A percentile compares a stretch with the other conserved stretches of the same genome.
Evolutionary conservation across 805 yeast species (phyloP).

Genomic region (Metschnikowia picachoensis): DNA sequence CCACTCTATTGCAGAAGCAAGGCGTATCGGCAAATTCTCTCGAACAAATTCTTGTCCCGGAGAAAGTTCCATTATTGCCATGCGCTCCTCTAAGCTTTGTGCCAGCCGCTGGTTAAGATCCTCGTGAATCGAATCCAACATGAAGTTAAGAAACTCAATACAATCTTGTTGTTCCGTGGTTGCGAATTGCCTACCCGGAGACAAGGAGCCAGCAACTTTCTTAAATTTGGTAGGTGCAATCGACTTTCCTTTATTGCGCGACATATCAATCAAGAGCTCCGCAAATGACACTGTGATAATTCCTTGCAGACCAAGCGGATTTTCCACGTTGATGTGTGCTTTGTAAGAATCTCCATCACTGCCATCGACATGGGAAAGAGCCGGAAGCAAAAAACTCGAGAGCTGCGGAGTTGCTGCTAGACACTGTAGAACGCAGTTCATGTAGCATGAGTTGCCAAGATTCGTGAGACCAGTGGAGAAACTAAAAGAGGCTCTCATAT

Average conservation of each 20-base stretch:
- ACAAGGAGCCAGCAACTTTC: conserved; percentile 60
- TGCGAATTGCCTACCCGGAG: conserved; percentile 54
- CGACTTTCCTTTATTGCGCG: conserved; percentile 41
- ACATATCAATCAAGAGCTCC: conserved; percentile 52
- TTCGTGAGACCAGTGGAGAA: conserved; percentile 67
- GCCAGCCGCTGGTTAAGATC: conserved; percentile 67
- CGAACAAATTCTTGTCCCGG: conserved; percentile 66
- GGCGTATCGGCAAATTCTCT: conserved; percentile 68
- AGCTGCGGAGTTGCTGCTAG: conserved; percentile 68
- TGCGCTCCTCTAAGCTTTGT: conserved; percentile 28
- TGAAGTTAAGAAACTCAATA: conserved; percentile 71
- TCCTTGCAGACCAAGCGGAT: conserved; percentile 79
- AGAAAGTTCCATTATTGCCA: conserved; percentile 43
- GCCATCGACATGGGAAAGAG: neutral
- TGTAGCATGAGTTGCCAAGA: conserved; percentile 88
- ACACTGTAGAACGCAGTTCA: conserved; percentile 90
- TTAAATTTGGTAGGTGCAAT: conserved; percentile 66
- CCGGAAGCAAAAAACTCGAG: conserved; percentile 52
- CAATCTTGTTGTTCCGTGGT: conserved; percentile 81
- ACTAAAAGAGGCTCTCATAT: neutral
- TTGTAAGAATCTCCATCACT: conserved; percentile 46
- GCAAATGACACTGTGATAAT: conserved; percentile 68
- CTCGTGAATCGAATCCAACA: conserved; percentile 77
- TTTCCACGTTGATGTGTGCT: conserved; percentile 65
- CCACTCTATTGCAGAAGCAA: conserved; percentile 91